Evolutionary conservation across 805 yeast species (phyloP).

Genomic region (Teunomyces aglyptinius): DNA sequence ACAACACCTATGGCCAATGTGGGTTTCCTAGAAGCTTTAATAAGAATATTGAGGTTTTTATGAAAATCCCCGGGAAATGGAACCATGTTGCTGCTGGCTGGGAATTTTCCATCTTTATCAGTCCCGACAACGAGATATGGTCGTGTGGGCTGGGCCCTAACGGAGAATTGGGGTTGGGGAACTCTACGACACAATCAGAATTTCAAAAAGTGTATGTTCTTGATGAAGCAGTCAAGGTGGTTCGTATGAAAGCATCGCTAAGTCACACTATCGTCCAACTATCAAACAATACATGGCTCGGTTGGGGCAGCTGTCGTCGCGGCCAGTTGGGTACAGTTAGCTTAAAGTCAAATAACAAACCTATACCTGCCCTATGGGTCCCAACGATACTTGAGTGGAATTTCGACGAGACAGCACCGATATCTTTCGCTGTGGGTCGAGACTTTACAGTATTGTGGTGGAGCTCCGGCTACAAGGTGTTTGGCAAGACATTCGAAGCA

Average conservation of each 20-base stretch:
- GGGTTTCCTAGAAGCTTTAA: slow-evolving; percentile 27
- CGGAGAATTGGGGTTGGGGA: slow-evolving; percentile 70
- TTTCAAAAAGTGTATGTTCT: slow-evolving; percentile 9
- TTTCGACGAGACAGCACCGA: slow-evolving; percentile 11
- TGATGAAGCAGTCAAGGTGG: slow-evolving; percentile 4
- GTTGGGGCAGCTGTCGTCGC: slow-evolving; percentile 69
- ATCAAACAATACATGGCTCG: slow-evolving; percentile 45
- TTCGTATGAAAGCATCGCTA: slow-evolving; percentile 37
- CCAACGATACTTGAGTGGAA: slow-evolving; percentile 17
- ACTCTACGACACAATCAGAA: slow-evolving; percentile 5
- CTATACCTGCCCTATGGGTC: slow-evolving; percentile 17
- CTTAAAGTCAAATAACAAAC: slow-evolving; percentile 9
- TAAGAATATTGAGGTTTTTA: slow-evolving; percentile 15
- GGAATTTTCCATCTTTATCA: slow-evolving; percentile 64
- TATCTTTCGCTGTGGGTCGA: slow-evolving; percentile 47
- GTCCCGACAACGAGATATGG: slow-evolving; percentile 38
- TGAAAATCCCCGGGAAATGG: slow-evolving; percentile 32
- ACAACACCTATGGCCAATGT: slow-evolving; percentile 55
- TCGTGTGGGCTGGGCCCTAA: slow-evolving; percentile 62
- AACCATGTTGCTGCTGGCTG: slow-evolving; percentile 68
- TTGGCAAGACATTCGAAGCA: slow-evolving; percentile 16
- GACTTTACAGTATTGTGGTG: slow-evolving; percentile 49
- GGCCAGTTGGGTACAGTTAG: slow-evolving; percentile 46
- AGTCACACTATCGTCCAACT: slow-evolving; percentile 43
- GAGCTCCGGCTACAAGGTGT: not conserved